Percentiles rank a stretch among this genome's conserved stretches.
Conservation (phyloP, 176 grass and related monocot species). For the Triticum urartu region DNA sequence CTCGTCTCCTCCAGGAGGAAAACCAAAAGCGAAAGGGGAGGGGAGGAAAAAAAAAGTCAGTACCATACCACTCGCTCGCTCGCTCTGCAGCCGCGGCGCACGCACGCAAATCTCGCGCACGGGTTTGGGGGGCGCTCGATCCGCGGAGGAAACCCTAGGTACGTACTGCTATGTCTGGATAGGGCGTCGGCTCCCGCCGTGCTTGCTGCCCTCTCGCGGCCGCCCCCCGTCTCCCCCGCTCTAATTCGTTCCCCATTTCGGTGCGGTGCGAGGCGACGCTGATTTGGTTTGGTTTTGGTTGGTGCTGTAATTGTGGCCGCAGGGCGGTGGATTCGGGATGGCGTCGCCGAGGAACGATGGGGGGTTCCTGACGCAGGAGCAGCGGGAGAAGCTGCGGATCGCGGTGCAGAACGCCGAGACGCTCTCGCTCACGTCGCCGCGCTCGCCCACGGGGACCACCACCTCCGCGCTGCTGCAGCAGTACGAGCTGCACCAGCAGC, state of each 20-base stretch:
- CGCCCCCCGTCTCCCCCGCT: background rate
- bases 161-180: background rate
- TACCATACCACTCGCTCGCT: background rate
- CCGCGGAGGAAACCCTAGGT: slow-evolving; percentile 54
- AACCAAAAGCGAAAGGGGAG: slow-evolving; percentile 18
- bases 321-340: slow-evolving; percentile 38
- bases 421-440: slow-evolving; percentile 66
- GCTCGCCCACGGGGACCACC: slow-evolving; percentile 53
- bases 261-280: background rate
- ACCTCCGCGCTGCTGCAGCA: slow-evolving; percentile 60
- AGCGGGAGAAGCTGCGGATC: slow-evolving; percentile 83
- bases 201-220: background rate
- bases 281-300: slow-evolving; percentile 4
- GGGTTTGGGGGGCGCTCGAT: slow-evolving; percentile 28
- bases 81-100: slow-evolving; percentile 1
- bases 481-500: slow-evolving; percentile 47
- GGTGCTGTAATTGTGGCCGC: background rate
- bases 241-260: slow-evolving; percentile 7
- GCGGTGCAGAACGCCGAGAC: slow-evolving; percentile 87
- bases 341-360: slow-evolving; percentile 79
- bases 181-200: background rate
- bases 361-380: slow-evolving; percentile 88
- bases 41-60: background rate
- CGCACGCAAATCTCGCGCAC: slow-evolving; percentile 42
- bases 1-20: slow-evolving; percentile 13